Conservation (phyloP, 1,284 basidiomycete genomes). For the Boletellus sp. region DNA sequence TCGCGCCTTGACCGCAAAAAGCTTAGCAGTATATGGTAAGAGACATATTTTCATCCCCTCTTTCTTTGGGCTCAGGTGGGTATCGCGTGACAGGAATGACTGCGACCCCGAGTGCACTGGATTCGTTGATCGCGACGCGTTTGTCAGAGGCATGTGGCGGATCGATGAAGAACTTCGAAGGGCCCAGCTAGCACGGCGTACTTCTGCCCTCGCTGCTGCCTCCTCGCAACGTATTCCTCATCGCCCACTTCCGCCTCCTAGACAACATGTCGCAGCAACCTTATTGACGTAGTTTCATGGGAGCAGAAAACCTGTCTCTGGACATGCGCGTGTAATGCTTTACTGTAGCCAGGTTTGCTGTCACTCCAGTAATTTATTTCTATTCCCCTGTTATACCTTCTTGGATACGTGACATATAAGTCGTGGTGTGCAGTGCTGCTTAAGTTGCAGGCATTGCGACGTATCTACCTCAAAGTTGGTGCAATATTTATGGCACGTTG, state of each 20-base stretch:
- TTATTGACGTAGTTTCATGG: constrained; percentile 16
- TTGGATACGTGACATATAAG: constrained; percentile 1
- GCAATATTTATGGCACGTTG: background rate
- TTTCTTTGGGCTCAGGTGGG: constrained; percentile 2
- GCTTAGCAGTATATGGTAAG: constrained; percentile 65
- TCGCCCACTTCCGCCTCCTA: constrained; percentile 25
- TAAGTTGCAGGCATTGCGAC: background rate
- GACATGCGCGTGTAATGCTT: too few species aligned
- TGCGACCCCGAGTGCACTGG: constrained; percentile 57
- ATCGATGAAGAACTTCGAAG: constrained; percentile 80
- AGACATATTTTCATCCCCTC: background rate
- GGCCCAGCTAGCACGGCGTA: constrained; percentile 42
- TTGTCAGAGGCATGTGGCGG: constrained; percentile 76
- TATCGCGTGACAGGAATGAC: constrained; percentile 47
- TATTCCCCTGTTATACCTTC: background rate
- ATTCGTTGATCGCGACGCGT: constrained; percentile 58
- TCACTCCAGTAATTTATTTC: constrained; percentile 15
- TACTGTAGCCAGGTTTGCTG: background rate
- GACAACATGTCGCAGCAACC: constrained; percentile 8
- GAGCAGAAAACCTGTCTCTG: constrained; percentile 17
- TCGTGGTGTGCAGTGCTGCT: background rate
- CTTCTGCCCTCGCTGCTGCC: constrained; percentile 36
- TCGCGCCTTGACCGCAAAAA: constrained; percentile 53
- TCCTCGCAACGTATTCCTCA: constrained; percentile 36
- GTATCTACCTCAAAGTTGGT: background rate